Base-by-base conservation (phyloP, 2,329 filamentous ascomycete species). In the Botrytis sinoallii region DNA sequence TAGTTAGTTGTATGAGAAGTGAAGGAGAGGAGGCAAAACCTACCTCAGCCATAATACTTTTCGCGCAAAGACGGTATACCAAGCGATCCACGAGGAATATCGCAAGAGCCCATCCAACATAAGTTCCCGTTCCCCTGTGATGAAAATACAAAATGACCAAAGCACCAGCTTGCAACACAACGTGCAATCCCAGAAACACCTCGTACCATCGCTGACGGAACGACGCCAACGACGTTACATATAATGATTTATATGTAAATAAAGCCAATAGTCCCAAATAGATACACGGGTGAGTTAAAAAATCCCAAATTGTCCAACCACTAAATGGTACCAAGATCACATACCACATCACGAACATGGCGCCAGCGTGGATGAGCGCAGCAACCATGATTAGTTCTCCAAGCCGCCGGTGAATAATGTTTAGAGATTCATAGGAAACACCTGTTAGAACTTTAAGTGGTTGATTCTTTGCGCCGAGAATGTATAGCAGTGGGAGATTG, bases 401-500 rank as follows among this genome's bases (percentile, higher is more conserved):
- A 1, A 91, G 84, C 7, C 89, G 85, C 52, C 90, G 87, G 79
- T 92, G 90, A 72, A 91, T 86, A 64, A 92, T 87, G 79, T 92
- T 91, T 60, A 92, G 83, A 8, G 87, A 86, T 80, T 92, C 90
- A 78, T 92, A 92, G 0, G 89, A 91, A 75, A 87, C 86, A 6
- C 90, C 89, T 0, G 89, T 91, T 29, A 92, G 82, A 2, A 84
- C 77, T 74, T 87, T 87, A 48, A 92, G 79, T 0, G 90, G 90
- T 75, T 91, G 89, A 74, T 89, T 92, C 80, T 92, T 92, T 46
- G 90, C 90, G 2, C 88, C 86, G 5, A 92, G 83, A 7, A 92
- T 82, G 79, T 92, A 92, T 4, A 92, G 83, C 57, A 87, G 80
- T 5, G 86, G 85, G 1, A 88, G 80, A 73, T 87, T 88, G 18